Base-by-base conservation (phyloP, 2,329 filamentous ascomycete species). In the Botrytis elliptica region DNA sequence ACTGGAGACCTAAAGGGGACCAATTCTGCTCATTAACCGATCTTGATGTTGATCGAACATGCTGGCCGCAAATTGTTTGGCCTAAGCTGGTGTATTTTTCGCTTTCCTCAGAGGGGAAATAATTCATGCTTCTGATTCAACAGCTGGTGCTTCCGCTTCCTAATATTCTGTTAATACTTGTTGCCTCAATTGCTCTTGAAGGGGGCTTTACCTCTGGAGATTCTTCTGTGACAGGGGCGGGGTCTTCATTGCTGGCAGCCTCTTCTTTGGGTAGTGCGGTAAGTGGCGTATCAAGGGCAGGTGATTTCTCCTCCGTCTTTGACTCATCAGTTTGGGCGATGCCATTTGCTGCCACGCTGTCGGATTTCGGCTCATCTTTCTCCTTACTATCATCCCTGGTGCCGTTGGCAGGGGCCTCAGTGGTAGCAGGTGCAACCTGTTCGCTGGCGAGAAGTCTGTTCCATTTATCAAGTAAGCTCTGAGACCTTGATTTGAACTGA, bases 381-480 rank as follows among this genome's bases (percentile, higher is more conserved):
- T 81, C 81, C 44, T 87, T 87, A 66, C 83, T 81, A 10, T 85
- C 84, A 49, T 83, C 82, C 42, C 62, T 71, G 49, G 73, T 73
- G 46, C 78, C 80, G 74, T 80, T 81, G 14, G 76, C 82, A 74
- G 73, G 78, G n/a, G 77, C n/a, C 25, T 74, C 74, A 40, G 79
- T 76, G 65, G 75, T 80, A 18, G 81, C 77, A 16, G 85, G 80
- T 18, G 84, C 80, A 16, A 82, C 83, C 44, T 84, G 83, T 65
- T 92, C 91, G 25, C 84, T 85, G 49, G 89, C 88, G n/a, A 98
- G 86, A 52, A 94, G 87, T 82, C 92, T 92, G 82, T 92, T 97
- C 96, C 96, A 99, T 83, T 92, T 92, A 77, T 91, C 90, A n/a
- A 98, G 86, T 66, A 99, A 87, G 9, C 88, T 86, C 77, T 92